Evolutionary conservation across 106 monocot species (phyloP), one percentile per base, ranked within the genome.

Genomic region (Cymbidium sinense): DNA sequence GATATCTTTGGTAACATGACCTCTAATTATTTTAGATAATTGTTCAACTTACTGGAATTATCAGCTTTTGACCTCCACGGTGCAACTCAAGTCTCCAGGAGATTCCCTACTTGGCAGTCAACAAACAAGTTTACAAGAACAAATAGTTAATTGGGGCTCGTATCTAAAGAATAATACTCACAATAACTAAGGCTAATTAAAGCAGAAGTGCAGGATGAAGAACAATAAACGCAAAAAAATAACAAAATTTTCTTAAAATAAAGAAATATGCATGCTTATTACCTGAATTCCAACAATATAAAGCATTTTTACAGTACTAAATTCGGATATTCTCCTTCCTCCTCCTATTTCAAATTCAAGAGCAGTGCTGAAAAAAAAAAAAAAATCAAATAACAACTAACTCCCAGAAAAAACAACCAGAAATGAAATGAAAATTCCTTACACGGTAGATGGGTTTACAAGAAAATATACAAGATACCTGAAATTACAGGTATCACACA

Each of bases 201-300:
- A 61, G 34, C 27, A 12, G 30, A 72, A 54, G 20, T 7, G 20
- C 21, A 12, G 29, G 37, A 54, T 35, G 28, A 55, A 31, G 47
- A 23, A 70, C 2, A 34, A 71, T 21, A 37, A 51, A 62, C 9
- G 2, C 37, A 72, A 52, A 43, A 79, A 25, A 41, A 71, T 50
- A 70, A 54, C 18, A 55, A 79, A 41, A 77, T 65, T 35, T 65
- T 77, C 43, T 67, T 70, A n/a, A 28, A 70, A 43, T 43, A 54
- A 34, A 54, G 11, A 55, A 31, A 28, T 25, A 12, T 11, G 10
- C 41, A 27, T 62, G 72, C 75, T 74, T 29, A 65, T 61, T 77
- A 96, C 96, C 93, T 93, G 93, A 80, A 96, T 88, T 76, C 96
- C 96, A 81, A 96, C 78, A 70, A 36, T 88, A 78, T 96, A 96